phyloP scores from a whole-genome alignment of 305 asterid species.

The Fraxinus ornus region DNA sequence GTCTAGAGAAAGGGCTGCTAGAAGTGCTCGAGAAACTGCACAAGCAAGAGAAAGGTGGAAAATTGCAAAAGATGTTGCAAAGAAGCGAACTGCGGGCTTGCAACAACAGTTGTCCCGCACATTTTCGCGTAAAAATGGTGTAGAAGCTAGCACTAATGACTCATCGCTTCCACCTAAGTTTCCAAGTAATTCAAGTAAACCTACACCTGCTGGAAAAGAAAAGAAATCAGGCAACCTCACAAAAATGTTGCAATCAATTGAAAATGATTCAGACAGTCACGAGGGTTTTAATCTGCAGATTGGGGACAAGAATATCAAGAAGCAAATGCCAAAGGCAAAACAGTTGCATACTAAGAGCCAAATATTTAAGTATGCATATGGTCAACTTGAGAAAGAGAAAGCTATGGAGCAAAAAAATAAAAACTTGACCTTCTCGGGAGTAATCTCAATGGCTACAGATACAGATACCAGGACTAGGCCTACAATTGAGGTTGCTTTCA shows the following conservation, averaged over 20 bases:
- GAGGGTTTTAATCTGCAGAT: constrained; percentile 67
- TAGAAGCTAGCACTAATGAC: constrained; percentile 22
- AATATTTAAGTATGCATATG: constrained; percentile 93
- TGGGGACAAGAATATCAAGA: constrained; percentile 77
- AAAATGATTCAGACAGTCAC: constrained; percentile 55
- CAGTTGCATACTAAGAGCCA: constrained; percentile 90
- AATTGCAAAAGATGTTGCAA: constrained; percentile 70
- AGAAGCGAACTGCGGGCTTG: constrained; percentile 56
- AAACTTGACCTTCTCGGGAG: constrained; percentile 89
- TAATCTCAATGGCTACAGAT: constrained; percentile 84
- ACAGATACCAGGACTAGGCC: constrained; percentile 75
- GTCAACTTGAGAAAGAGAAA: constrained; percentile 97
- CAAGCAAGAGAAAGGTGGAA: constrained; percentile 93
- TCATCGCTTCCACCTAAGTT: constrained; percentile 43
- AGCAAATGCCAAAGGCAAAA: constrained; percentile 56
- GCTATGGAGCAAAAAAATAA: constrained; percentile 83
- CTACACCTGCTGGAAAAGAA: constrained; percentile 41
- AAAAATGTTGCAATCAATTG: constrained; percentile 65
- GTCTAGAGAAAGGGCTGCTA: constrained; percentile 94
- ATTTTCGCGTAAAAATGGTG: constrained; percentile 60
- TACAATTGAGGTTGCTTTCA: constrained; percentile 80
- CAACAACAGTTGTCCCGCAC: constrained; percentile 70
- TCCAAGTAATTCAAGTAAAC: constrained; percentile 27
- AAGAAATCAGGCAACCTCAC: constrained; percentile 57
- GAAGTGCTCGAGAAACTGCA: constrained; percentile 93